Percentiles rank a stretch among this genome's conserved stretches.
Evolutionary conservation across 73 alveolate genomes (phyloP).

Genomic region (Strombidium stylifer): DNA sequence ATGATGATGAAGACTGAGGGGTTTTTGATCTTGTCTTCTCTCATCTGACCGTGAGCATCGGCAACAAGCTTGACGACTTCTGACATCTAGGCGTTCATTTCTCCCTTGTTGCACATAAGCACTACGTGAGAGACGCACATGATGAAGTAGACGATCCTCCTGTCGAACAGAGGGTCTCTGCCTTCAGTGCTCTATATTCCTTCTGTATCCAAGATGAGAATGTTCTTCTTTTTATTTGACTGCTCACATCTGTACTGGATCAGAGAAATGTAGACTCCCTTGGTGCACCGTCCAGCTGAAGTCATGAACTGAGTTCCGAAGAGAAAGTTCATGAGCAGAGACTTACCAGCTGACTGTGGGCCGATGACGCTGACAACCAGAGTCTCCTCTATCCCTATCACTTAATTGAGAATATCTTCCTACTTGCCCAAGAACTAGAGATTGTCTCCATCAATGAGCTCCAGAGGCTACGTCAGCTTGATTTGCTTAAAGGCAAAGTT

Average conservation of each 20-base stretch:
- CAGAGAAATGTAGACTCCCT: slow-evolving; percentile 53
- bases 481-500: not conserved
- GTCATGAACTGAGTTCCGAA: slow-evolving; percentile 26
- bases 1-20: not conserved
- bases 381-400: not conserved
- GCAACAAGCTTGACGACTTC: slow-evolving; percentile 18
- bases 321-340: slow-evolving; percentile 13
- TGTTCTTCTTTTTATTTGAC: not conserved
- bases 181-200: slow-evolving; percentile 58
- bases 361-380: slow-evolving; percentile 59
- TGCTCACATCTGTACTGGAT: slow-evolving; percentile 11
- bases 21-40: not conserved
- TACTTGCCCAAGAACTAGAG: not conserved
- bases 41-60: not conserved
- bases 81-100: slow-evolving; percentile 13
- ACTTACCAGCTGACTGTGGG: slow-evolving; percentile 60
- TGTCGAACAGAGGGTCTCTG: slow-evolving; percentile 61
- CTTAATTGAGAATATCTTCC: not conserved
- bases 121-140: slow-evolving; percentile 24
- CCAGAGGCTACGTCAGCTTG: slow-evolving; percentile 20
- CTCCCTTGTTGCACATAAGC: slow-evolving; percentile 27
- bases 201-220: slow-evolving; percentile 62
- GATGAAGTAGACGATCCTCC: slow-evolving; percentile 42
- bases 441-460: slow-evolving; percentile 36
- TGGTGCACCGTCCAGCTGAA: slow-evolving; percentile 34